phyloP scores from a whole-genome alignment of 1,139 yeast genomes.

The Zygosaccharomyces pseudobailii region DNA sequence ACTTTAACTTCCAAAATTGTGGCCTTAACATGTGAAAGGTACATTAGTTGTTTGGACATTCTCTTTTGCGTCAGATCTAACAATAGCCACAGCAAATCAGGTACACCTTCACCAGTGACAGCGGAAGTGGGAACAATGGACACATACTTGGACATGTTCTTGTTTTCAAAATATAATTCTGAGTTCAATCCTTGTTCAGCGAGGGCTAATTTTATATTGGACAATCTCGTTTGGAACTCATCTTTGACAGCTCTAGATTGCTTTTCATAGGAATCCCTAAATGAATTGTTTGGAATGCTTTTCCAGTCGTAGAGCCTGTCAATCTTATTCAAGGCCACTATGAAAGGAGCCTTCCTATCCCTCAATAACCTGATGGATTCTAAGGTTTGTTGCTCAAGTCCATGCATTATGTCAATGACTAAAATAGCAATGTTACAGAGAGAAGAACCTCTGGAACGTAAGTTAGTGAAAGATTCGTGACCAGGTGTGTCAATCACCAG shows the following conservation, averaged over 20 bases:
- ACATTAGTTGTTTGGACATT: constrained; percentile 98
- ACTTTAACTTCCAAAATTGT: constrained; percentile 97
- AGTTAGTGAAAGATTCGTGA: constrained; percentile 97
- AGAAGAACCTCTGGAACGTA: constrained; percentile 98
- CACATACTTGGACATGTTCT: constrained; percentile 86
- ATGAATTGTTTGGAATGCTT: constrained; percentile 80
- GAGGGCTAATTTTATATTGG: constrained; percentile 80
- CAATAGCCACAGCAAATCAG: constrained; percentile 93
- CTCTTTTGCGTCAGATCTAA: constrained; percentile 95
- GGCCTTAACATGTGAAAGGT: constrained; percentile 83
- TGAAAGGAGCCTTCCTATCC: constrained; percentile 96
- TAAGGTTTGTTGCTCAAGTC: constrained; percentile 93
- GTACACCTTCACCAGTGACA: constrained; percentile 99
- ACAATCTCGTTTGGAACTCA: constrained; percentile 85
- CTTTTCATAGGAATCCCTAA: constrained; percentile 85
- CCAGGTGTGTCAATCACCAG: constrained; percentile 98
- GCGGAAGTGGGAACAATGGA: constrained; percentile 98
- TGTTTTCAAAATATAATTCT: constrained; percentile 91
- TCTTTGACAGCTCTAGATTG: constrained; percentile 83
- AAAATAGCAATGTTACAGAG: constrained; percentile 97
- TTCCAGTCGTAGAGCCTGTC: constrained; percentile 98
- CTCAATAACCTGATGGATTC: constrained; percentile 89
- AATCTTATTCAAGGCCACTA: constrained; percentile 94
- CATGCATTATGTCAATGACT: constrained; percentile 98
- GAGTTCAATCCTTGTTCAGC: constrained; percentile 98